A percentile compares a stretch with the other conserved stretches of the same genome.
Conservation (phyloP, 2,329 filamentous ascomycete genomes). For the Rhytidhysteron rufulum region DNA sequence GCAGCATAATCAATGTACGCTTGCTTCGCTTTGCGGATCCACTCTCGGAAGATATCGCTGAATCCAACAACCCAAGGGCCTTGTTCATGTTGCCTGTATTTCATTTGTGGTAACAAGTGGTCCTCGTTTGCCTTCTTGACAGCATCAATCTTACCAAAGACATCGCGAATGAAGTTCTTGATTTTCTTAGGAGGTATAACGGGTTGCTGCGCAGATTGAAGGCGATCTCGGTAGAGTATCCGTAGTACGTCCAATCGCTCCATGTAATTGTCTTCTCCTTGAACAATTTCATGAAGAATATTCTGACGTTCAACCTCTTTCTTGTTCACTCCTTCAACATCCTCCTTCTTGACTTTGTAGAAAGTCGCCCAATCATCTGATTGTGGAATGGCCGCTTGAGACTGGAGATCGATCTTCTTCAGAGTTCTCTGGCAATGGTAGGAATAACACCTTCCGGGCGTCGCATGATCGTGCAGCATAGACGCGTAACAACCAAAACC, state of each 20-base stretch:
- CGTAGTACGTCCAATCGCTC: constrained; percentile 82
- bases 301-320: constrained; percentile 94
- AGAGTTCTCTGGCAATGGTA: constrained; percentile 90
- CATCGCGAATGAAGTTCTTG: constrained; percentile 73
- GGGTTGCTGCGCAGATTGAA: constrained; percentile 68
- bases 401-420: constrained; percentile 87
- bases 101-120: constrained; percentile 84
- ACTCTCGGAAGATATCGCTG: constrained; percentile 95
- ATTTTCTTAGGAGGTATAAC: constrained; percentile 77
- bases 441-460: constrained; percentile 80
- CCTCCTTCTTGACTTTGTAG: constrained; percentile 77
- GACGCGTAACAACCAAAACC: constrained; percentile 88
- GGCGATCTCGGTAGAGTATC: constrained; percentile 77
- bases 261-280: constrained; percentile 88
- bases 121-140: constrained; percentile 92
- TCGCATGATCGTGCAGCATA: constrained; percentile 67
- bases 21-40: constrained; percentile 88
- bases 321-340: constrained; percentile 65
- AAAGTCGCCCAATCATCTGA: constrained; percentile 85
- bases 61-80: constrained; percentile 92
- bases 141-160: constrained; percentile 87
- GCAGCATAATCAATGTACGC: constrained; percentile 92
- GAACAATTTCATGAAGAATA: constrained; percentile 90
- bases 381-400: constrained; percentile 62
- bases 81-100: constrained; percentile 95